Percentiles rank a stretch among this genome's conserved stretches.
Evolutionary conservation across 2,329 filamentous ascomycete genomes (phyloP).

Genomic region (Monilinia fructigena): DNA sequence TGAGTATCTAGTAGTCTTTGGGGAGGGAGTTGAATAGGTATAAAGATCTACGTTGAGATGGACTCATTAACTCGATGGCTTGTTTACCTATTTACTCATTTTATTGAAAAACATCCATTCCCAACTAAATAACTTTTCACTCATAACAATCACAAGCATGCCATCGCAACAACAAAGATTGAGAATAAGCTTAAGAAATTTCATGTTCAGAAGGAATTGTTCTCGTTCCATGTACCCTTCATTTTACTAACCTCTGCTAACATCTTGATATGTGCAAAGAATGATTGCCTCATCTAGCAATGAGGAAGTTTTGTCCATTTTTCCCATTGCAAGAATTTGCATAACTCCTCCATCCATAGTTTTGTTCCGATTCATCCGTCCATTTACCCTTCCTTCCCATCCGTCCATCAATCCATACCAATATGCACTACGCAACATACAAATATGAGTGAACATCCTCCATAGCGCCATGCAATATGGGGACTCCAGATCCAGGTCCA

Average conservation of each 20-base stretch:
- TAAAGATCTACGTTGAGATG: too few relatives aligned
- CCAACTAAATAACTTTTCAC: neutral
- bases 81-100: too few relatives aligned
- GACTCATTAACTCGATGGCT: too few relatives aligned
- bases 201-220: slow-evolving; percentile 2
- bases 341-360: neutral
- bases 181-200: neutral
- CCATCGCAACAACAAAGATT: neutral
- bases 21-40: too few relatives aligned
- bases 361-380: neutral
- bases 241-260: neutral
- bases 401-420: slow-evolving; percentile 3
- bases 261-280: neutral
- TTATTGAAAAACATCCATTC: too few relatives aligned
- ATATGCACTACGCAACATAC: slow-evolving; percentile 10
- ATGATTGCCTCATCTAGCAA: neutral
- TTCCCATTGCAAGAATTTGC: neutral
- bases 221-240: neutral
- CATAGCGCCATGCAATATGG: slow-evolving; percentile 15
- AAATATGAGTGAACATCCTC: slow-evolving; percentile 2
- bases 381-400: slow-evolving; percentile 3
- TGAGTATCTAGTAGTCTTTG: too few relatives aligned
- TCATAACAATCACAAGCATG: neutral
- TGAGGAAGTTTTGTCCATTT: neutral
- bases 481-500: slow-evolving; percentile 8